Conservation (phyloP, 2,329 filamentous ascomycete species). For the Didymellaceae sp. region DNA sequence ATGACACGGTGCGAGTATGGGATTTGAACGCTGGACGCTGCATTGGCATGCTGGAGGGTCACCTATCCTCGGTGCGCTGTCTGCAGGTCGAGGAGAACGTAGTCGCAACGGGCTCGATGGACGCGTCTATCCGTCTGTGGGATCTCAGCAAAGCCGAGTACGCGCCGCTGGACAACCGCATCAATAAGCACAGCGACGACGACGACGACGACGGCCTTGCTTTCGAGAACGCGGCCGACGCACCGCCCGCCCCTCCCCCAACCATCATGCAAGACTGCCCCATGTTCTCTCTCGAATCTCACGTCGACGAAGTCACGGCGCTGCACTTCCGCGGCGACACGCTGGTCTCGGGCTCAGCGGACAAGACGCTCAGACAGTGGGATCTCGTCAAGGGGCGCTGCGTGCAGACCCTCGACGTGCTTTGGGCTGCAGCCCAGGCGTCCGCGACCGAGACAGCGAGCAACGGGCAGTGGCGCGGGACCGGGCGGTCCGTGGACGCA, state of each 20-base stretch:
- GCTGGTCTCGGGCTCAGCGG: constrained; percentile 91
- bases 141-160: constrained; percentile 90
- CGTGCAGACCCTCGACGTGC: constrained; percentile 94
- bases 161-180: constrained; percentile 67
- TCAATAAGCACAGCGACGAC: constrained; percentile 52
- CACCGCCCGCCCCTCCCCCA: constrained; percentile 70
- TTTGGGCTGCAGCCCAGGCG: constrained; percentile 96
- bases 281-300: constrained; percentile 85
- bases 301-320: constrained; percentile 93
- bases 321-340: constrained; percentile 89
- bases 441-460: constrained; percentile 68
- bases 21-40: constrained; percentile 92
- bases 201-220: constrained; percentile 65
- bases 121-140: constrained; percentile 94
- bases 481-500: constrained; percentile 68
- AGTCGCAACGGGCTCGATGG: constrained; percentile 90
- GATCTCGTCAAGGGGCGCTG: constrained; percentile 96
- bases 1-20: constrained; percentile 95
- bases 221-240: constrained; percentile 74
- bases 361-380: constrained; percentile 98
- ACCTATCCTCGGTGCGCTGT: constrained; percentile 90
- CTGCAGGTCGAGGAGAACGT: constrained; percentile 96
- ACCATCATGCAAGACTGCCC: constrained; percentile 89
- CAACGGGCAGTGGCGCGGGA: constrained; percentile 73
- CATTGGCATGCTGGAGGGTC: constrained; percentile 89